Evolutionary conservation across 306 rosid genomes (phyloP).

Genomic region (Oxytropis ochrocephala): DNA sequence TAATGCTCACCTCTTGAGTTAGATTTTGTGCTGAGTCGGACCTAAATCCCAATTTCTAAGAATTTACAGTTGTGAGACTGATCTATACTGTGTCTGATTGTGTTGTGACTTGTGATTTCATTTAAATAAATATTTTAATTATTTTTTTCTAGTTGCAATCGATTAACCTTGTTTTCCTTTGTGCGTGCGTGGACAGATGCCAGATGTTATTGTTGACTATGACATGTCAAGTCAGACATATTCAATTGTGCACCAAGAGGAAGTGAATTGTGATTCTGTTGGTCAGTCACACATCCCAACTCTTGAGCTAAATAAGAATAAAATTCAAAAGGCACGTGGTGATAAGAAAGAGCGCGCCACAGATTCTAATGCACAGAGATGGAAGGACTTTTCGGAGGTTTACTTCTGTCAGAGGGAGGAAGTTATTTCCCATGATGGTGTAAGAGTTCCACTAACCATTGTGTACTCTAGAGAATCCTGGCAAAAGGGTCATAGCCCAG

Average conservation of each 20-base stretch:
- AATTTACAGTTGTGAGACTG: not conserved
- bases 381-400: conserved; percentile 62
- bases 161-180: not conserved
- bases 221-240: conserved; percentile 64
- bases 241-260: conserved; percentile 78
- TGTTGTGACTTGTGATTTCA: conserved; percentile 1
- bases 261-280: conserved; percentile 45
- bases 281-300: conserved; percentile 23
- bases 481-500: conserved; percentile 60
- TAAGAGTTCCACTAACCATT: conserved; percentile 64
- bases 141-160: not conserved
- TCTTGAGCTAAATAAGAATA: conserved; percentile 16
- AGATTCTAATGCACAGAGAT: conserved; percentile 32
- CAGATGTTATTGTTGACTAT: conserved; percentile 83
- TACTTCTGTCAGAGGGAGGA: conserved; percentile 64
- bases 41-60: too few relatives aligned
- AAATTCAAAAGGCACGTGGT: conserved; percentile 15
- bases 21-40: too few relatives aligned
- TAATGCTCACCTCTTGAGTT: too few relatives aligned
- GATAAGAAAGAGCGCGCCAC: conserved; percentile 24
- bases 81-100: not conserved
- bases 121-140: conserved; percentile 2
- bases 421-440: conserved; percentile 68
- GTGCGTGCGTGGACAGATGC: conserved; percentile 49
- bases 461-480: conserved; percentile 61